A percentile compares a stretch with the other conserved stretches of the same genome.
phyloP scores from a whole-genome alignment of 768 basidiomycete genomes.

The Coprinopsis strossmayeri region DNA sequence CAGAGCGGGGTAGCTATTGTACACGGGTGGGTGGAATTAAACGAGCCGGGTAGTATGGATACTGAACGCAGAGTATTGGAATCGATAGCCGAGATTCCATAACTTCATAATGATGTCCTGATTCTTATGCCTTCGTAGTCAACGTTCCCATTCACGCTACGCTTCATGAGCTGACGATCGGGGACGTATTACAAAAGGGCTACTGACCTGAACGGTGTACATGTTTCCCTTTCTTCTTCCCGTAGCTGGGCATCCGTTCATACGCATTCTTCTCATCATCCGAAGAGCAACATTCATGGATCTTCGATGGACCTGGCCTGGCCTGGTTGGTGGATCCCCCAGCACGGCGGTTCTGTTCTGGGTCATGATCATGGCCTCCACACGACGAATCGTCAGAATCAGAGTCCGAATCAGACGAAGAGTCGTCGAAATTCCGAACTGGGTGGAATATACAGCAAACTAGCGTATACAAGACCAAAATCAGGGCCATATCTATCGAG shows the following conservation, averaged over 20 bases:
- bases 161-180: background rate
- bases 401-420: slow-evolving; percentile 51
- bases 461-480: slow-evolving; percentile 25
- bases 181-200: background rate
- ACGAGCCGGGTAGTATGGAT: background rate
- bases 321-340: background rate
- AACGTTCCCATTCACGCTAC: background rate
- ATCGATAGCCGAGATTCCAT: background rate
- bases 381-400: slow-evolving; percentile 39
- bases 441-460: slow-evolving; percentile 96
- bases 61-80: background rate
- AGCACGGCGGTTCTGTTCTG: background rate
- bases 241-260: background rate
- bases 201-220: background rate
- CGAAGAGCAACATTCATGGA: background rate
- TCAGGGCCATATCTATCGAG: background rate
- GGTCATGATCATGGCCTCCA: slow-evolving; percentile 18
- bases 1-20: background rate
- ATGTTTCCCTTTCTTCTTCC: background rate
- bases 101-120: background rate
- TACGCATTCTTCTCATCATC: slow-evolving; percentile 1
- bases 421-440: slow-evolving; percentile 74
- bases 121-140: background rate
- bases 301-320: slow-evolving; percentile 4
- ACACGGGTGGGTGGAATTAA: background rate